These are phyloP conservation scores for Neolentinus lepideus DNA, from an alignment of 1,284 basidiomycete species.

Conservation along the genomic window DNA sequence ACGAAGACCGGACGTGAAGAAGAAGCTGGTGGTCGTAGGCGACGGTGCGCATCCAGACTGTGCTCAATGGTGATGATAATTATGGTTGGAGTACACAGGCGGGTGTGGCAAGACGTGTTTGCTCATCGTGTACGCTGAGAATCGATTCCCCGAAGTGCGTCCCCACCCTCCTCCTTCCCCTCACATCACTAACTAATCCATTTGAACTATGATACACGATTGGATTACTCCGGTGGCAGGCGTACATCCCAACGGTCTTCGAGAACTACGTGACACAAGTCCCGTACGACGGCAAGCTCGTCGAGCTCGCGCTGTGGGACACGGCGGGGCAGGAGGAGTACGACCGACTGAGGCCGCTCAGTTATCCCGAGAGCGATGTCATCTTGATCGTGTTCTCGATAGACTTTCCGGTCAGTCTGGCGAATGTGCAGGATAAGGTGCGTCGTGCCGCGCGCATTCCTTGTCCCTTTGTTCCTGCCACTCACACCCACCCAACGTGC, in stretches of 20 bases:
- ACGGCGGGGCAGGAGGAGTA: constrained; percentile 99
- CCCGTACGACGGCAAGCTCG: constrained; percentile 80
- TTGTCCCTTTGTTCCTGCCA: neutral
- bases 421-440: constrained; percentile 92
- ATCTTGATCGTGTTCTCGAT: constrained; percentile 96
- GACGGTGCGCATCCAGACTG: constrained; percentile 50
- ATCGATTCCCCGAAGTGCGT: constrained; percentile 92
- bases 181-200: constrained; percentile 4
- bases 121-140: constrained; percentile 93
- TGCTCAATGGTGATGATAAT: neutral
- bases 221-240: constrained; percentile 41
- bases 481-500: neutral
- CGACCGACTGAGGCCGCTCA: constrained; percentile 88
- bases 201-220: neutral
- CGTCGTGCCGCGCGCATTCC: constrained; percentile 14
- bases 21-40: constrained; percentile 87
- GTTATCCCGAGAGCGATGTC: constrained; percentile 95
- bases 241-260: constrained; percentile 97
- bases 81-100: constrained; percentile 32
- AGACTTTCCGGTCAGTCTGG: constrained; percentile 92
- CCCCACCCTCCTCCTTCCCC: constrained; percentile 2
- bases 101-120: constrained; percentile 88
- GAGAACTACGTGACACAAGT: constrained; percentile 96
- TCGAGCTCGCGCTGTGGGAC: constrained; percentile 97
- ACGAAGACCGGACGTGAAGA: constrained; percentile 74